Conservation (phyloP, 1,284 basidiomycete genomes). For the Vanrija pseudolonga region DNA sequence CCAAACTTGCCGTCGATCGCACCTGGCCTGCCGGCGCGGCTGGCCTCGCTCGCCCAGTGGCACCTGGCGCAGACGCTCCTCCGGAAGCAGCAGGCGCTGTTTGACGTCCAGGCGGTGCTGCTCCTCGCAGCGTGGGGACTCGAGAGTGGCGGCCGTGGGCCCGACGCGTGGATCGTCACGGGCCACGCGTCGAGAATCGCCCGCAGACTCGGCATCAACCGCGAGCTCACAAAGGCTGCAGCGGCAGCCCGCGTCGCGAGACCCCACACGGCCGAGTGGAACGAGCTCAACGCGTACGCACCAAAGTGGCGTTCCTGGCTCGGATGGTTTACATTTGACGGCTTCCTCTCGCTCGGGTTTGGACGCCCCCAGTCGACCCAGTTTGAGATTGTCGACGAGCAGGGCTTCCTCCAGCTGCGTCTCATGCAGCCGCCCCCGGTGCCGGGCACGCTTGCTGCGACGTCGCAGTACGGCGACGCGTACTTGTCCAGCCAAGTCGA, state of each 20-base stretch:
- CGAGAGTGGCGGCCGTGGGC: constrained; percentile 29
- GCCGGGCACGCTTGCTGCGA: constrained; percentile 21
- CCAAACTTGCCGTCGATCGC: constrained; percentile 14
- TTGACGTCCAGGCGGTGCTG: constrained; percentile 39
- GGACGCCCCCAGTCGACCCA: constrained; percentile 31
- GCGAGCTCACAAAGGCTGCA: constrained; percentile 22
- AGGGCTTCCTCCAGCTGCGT: constrained; percentile 24
- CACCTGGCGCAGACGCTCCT: constrained; percentile 36
- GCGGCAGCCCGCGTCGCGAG: constrained; percentile 18
- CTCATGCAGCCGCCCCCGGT: constrained; percentile 19
- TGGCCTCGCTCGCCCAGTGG: constrained; percentile 34
- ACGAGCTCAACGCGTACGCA: constrained; percentile 25
- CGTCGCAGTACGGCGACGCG: constrained; percentile 31
- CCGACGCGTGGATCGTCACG: constrained; percentile 39
- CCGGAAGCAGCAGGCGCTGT: constrained; percentile 35
- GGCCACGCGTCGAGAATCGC: constrained; percentile 33
- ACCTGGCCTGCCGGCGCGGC: constrained; percentile 15
- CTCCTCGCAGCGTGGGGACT: constrained; percentile 41
- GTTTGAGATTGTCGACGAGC: constrained; percentile 29
- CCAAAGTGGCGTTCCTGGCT: constrained; percentile 37
- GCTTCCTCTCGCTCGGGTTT: constrained; percentile 32
- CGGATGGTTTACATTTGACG: constrained; percentile 33
- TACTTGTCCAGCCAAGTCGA: constrained; percentile 35
- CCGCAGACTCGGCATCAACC: constrained; percentile 26
- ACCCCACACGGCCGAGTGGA: constrained; percentile 22